A percentile compares a stretch with the other conserved stretches of the same genome.
phyloP scores from a whole-genome alignment of 139 green algal species.

The Haematococcus sp. region DNA sequence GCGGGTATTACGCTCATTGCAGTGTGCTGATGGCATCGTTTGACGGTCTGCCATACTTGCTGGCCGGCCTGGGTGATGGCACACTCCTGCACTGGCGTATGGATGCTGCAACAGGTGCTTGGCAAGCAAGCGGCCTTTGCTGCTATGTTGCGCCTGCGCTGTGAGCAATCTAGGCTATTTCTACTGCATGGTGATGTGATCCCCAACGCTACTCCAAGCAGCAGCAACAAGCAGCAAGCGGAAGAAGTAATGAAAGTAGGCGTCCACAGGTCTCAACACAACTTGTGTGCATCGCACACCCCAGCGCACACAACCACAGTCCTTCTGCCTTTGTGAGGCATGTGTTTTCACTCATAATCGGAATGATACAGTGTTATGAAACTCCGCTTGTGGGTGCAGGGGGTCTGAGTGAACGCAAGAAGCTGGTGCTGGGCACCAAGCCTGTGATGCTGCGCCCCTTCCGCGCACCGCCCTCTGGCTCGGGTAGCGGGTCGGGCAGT shows the following conservation, averaged over 20 bases:
- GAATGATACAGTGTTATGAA: background rate
- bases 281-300: too few species aligned
- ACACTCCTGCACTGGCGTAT: constrained; percentile 60
- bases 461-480: background rate
- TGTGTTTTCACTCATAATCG: too few species aligned
- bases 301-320: too few species aligned
- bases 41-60: constrained; percentile 77
- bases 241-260: too few species aligned
- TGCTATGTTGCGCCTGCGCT: too few species aligned
- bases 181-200: too few species aligned
- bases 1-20: constrained; percentile 4
- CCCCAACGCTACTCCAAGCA: too few species aligned
- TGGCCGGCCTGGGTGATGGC: constrained; percentile 83
- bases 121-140: too few species aligned
- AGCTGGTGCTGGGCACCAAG: constrained; percentile 87
- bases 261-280: too few species aligned
- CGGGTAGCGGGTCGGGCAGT: too few species aligned
- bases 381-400: constrained; percentile 1
- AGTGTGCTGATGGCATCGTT: constrained; percentile 81
- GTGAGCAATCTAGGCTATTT: too few species aligned
- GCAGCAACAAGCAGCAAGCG: background rate
- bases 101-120: constrained; percentile 6
- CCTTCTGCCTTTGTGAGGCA: too few species aligned
- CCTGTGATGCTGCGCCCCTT: constrained; percentile 86
- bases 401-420: constrained; percentile 71